A percentile compares a stretch with the other conserved stretches of the same genome.
Evolutionary conservation across 2,329 filamentous ascomycete species (phyloP).

Genomic region (Arthroderma sp.): DNA sequence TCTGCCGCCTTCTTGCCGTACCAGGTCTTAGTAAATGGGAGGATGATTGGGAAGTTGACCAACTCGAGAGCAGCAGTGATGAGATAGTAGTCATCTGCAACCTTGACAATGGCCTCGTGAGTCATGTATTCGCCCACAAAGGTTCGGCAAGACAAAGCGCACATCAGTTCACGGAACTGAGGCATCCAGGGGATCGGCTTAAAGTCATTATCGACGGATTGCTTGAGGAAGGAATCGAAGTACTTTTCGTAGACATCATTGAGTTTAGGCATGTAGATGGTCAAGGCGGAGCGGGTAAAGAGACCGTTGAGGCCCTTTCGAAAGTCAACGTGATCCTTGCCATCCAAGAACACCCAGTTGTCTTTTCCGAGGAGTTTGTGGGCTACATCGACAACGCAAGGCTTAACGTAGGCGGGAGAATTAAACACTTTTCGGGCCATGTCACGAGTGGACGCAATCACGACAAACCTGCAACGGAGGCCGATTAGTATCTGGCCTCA

Average conservation of each 20-base stretch:
- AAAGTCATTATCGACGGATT: constrained; percentile 58
- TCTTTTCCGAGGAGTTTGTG: constrained; percentile 81
- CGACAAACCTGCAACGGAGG: constrained; percentile 58
- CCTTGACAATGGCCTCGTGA: constrained; percentile 80
- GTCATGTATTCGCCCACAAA: constrained; percentile 94
- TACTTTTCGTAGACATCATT: constrained; percentile 84
- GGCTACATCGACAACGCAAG: constrained; percentile 87
- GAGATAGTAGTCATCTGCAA: constrained; percentile 91
- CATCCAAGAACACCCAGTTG: constrained; percentile 97
- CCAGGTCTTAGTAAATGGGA: constrained; percentile 92
- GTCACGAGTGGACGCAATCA: constrained; percentile 88
- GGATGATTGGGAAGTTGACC: constrained; percentile 95
- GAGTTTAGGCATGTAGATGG: constrained; percentile 78
- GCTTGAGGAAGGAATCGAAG: constrained; percentile 63
- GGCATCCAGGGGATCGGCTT: constrained; percentile 79
- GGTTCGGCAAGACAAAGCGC: constrained; percentile 86
- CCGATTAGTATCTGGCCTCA: neutral
- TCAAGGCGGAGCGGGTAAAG: constrained; percentile 82
- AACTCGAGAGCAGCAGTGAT: constrained; percentile 92
- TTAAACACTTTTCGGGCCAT: constrained; percentile 96
- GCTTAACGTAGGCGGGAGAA: constrained; percentile 81
- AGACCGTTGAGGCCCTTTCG: constrained; percentile 91
- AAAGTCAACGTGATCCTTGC: constrained; percentile 88
- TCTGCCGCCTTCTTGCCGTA: constrained; percentile 93
- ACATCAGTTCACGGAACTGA: constrained; percentile 87